A percentile compares a stretch with the other conserved stretches of the same genome.
phyloP scores from a whole-genome alignment of 768 basidiomycete species.

The Lactarius quietus region DNA sequence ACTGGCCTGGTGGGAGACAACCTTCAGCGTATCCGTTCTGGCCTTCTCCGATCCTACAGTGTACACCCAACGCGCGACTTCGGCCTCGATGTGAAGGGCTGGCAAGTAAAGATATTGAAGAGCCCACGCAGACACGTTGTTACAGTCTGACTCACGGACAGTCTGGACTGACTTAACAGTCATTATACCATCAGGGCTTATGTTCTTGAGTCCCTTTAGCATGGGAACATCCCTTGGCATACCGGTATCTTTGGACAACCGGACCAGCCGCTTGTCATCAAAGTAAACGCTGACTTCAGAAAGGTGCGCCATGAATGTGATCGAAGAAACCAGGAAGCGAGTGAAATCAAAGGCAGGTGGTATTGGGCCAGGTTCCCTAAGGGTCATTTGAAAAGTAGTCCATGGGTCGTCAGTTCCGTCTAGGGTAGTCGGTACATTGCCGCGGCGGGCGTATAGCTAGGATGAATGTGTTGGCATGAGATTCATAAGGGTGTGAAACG shows the following conservation, averaged over 20 bases:
- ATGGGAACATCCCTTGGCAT: conserved; percentile 47
- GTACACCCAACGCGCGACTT: conserved; percentile 80
- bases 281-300: conserved; percentile 76
- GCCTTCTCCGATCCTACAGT: conserved; percentile 58
- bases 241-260: conserved; percentile 60
- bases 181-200: conserved; percentile 64
- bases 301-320: conserved; percentile 89
- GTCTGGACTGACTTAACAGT: conserved; percentile 58
- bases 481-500: not conserved
- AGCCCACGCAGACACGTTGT: conserved; percentile 6
- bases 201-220: conserved; percentile 52
- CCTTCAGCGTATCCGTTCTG: not conserved
- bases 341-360: conserved; percentile 84
- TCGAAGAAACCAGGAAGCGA: conserved; percentile 83
- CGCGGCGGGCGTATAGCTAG: conserved; percentile 81
- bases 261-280: conserved; percentile 69
- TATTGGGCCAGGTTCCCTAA: conserved; percentile 77
- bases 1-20: conserved; percentile 27
- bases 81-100: conserved; percentile 77
- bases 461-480: not conserved
- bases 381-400: conserved; percentile 88
- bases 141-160: conserved; percentile 46
- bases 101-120: conserved; percentile 7
- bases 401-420: conserved; percentile 45
- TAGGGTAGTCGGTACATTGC: conserved; percentile 47